Evolutionary conservation across 2,329 filamentous ascomycete genomes (phyloP), one percentile per base, ranked within the genome.

Genomic region (Clarireedia paspali): DNA sequence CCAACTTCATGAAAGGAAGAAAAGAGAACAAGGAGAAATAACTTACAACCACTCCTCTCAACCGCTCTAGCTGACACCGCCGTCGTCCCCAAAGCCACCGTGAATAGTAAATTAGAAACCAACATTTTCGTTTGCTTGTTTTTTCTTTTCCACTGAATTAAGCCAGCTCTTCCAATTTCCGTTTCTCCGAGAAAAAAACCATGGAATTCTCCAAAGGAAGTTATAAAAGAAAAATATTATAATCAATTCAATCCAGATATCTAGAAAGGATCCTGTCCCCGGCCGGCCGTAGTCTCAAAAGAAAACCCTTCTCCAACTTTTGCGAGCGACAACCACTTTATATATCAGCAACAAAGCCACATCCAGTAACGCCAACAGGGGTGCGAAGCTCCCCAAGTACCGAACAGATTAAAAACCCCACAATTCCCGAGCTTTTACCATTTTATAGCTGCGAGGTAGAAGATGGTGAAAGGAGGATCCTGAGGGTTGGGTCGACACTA

Each of bases 211-310:
- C 30, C 30, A 34, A 34, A 34, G 10, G 30, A 14, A 34, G 3
- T 34, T 12, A 34, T 34, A 34, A 34, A 14, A 20, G 20, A 9
- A 26, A 53, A 14, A 34, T 34, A 34, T 34, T 34, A 50, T 24
- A 36, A 42, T 50, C 42, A 34, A 55, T n/a, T 38, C 12, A 20
- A 20, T 20, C 20, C 20, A 20, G 20, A 20, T 20, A 20, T 10
- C 30, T 26, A n/a, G 36, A 36, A 5, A 17, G 38, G 24, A 50
- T 30, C 40, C 53, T 50, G 40, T 45, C 46, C 36, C 23, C 52
- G 53, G 53, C 53, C 53, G 38, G 46, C 53, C 46, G 46, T 55
- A 50, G 20, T 36, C 46, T 27, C 34, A 5, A 9, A 50, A 38
- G 36, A 44, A 30, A 15, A 6, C 17, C n/a, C 20, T 20, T 20